Evolutionary conservation across 139 green algal genomes (phyloP).

Genomic region (Parachlorella kessleri): DNA sequence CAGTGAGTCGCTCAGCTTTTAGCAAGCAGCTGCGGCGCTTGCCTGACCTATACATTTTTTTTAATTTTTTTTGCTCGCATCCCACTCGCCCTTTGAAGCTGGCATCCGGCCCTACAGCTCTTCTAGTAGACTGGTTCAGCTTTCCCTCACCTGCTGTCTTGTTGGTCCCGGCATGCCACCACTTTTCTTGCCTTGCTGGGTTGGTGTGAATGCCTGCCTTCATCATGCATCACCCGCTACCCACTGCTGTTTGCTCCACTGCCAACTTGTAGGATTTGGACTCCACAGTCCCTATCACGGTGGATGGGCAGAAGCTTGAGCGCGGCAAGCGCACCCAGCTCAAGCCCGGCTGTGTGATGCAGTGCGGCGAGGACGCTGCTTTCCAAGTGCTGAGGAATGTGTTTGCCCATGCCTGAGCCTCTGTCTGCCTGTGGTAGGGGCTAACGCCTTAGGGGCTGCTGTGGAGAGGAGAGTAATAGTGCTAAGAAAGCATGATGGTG

Average conservation of each 20-base stretch:
- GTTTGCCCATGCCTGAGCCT: constrained; percentile 22
- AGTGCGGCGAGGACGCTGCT: constrained; percentile 10
- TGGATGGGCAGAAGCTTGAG: constrained; percentile 16
- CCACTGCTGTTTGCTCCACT: background rate
- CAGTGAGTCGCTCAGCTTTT: background rate
- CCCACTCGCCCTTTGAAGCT: too few relatives aligned
- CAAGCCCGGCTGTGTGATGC: constrained; percentile 25
- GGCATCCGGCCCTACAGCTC: too few relatives aligned
- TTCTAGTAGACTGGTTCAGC: too few relatives aligned
- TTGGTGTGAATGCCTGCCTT: background rate
- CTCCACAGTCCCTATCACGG: background rate
- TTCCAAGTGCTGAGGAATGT: constrained; percentile 21
- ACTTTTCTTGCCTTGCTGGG: too few relatives aligned
- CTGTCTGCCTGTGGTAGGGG: too few relatives aligned
- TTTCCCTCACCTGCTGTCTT: too few relatives aligned
- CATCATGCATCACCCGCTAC: background rate
- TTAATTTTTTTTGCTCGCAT: too few relatives aligned
- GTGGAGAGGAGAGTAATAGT: too few relatives aligned
- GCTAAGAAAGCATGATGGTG: too few relatives aligned
- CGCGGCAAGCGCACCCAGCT: constrained; percentile 24
- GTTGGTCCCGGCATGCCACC: too few relatives aligned
- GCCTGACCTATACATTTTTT: constrained; percentile 1
- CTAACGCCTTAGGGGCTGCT: too few relatives aligned
- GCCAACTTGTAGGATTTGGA: background rate
- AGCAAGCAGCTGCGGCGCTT: constrained; percentile 1